phyloP scores from a whole-genome alignment of 208 protist genomes.

The Willaertia magna region DNA sequence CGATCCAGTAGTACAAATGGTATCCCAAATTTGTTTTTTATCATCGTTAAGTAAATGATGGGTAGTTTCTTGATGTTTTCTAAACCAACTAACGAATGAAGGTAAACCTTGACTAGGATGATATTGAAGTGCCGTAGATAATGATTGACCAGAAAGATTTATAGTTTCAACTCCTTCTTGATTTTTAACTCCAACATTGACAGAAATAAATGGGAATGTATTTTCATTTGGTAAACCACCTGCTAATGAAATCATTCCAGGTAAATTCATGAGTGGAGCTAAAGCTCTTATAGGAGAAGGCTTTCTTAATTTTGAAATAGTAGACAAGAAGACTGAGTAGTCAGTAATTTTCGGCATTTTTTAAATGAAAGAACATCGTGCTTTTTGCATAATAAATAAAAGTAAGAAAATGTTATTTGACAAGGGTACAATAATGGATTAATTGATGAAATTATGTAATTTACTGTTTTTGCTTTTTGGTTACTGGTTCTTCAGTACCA shows the following conservation, averaged over 20 bases:
- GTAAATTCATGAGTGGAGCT: not conserved
- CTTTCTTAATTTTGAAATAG: not conserved
- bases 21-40: constrained; percentile 6
- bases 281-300: not conserved
- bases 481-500: no score
- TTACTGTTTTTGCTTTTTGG: no score
- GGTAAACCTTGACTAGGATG: constrained; percentile 21
- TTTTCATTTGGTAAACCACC: constrained; percentile 36
- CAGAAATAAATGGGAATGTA: constrained; percentile 28
- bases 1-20: constrained; percentile 33
- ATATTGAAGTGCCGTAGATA: constrained; percentile 30
- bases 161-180: not conserved
- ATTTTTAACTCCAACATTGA: constrained; percentile 16
- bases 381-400: no score
- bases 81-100: constrained; percentile 18
- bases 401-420: no score
- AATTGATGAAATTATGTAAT: no score
- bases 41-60: not conserved
- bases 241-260: constrained; percentile 32
- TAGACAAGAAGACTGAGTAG: not conserved
- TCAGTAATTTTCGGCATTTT: no score
- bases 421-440: no score
- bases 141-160: not conserved
- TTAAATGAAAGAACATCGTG: no score
- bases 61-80: constrained; percentile 20